These are phyloP conservation scores for Leccinum idahoense DNA, from an alignment of 1,284 basidiomycete species.

Conservation along the genomic window DNA sequence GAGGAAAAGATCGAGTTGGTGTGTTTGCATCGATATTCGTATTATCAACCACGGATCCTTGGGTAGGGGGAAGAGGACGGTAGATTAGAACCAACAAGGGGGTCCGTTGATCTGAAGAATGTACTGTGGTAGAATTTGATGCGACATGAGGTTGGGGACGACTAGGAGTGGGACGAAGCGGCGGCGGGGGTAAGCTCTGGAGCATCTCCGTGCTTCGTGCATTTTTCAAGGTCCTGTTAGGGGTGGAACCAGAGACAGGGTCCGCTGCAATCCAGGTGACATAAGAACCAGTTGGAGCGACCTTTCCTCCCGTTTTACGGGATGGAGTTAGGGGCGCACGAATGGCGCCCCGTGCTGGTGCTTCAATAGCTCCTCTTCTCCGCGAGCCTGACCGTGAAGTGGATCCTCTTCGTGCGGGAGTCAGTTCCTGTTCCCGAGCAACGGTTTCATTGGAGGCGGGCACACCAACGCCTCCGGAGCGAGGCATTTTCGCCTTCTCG, in stretches of 20 bases:
- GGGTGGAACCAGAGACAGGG: conserved; percentile 11
- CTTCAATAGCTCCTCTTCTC: conserved; percentile 14
- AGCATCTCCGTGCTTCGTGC: conserved; percentile 28
- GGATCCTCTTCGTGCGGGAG: conserved; percentile 13
- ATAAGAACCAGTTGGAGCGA: conserved; percentile 20
- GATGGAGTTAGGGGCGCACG: conserved; percentile 14
- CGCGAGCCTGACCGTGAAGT: conserved; percentile 17
- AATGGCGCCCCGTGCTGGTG: background rate
- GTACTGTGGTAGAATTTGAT: conserved; percentile 14
- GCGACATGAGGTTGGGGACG: conserved; percentile 23
- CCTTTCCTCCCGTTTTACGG: conserved; percentile 22
- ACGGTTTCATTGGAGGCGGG: conserved; percentile 22
- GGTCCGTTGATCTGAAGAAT: conserved; percentile 19
- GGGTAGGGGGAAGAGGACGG: conserved; percentile 31
- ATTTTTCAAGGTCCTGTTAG: conserved; percentile 20
- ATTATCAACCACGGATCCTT: conserved; percentile 18
- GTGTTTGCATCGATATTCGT: conserved; percentile 17
- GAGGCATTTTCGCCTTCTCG: conserved; percentile 18
- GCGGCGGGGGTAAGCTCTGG: conserved; percentile 14
- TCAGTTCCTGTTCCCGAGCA: conserved; percentile 18
- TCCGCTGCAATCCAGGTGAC: conserved; percentile 26
- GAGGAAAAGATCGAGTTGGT: conserved; percentile 22
- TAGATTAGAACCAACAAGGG: conserved; percentile 9
- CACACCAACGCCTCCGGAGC: conserved; percentile 12
- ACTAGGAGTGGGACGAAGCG: conserved; percentile 29